Conservation (phyloP, 495 filamentous ascomycete genomes). For the Penicillium subrubescens region DNA sequence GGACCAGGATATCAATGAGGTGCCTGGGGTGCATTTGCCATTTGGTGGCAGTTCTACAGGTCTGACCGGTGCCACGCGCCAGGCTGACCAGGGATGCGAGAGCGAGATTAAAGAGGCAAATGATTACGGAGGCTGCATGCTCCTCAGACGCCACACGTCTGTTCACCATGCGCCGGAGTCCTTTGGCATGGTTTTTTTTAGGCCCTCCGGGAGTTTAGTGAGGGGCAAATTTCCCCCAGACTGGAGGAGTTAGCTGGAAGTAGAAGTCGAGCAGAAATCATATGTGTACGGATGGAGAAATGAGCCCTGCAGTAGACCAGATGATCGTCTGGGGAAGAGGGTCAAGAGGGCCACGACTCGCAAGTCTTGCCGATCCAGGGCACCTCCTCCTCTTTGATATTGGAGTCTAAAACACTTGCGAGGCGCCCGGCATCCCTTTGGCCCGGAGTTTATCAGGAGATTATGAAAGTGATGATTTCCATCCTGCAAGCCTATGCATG, state of each 20-base stretch:
- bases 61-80: slow-evolving; percentile 24
- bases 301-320: slow-evolving; percentile 20
- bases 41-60: slow-evolving; percentile 6
- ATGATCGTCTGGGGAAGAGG: slow-evolving; percentile 20
- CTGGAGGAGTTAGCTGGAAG: slow-evolving; percentile 4
- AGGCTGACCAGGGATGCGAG: slow-evolving; percentile 16
- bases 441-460: neutral
- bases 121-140: slow-evolving; percentile 17
- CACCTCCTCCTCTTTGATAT: neutral
- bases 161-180: neutral
- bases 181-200: neutral
- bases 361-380: neutral
- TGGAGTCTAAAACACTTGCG: neutral
- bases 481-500: slow-evolving; percentile 1
- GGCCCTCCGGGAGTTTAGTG: slow-evolving; percentile 12
- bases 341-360: neutral
- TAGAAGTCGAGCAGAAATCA: neutral
- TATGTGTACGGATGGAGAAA: slow-evolving; percentile 2
- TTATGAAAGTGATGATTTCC: neutral
- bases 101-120: slow-evolving; percentile 16
- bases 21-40: slow-evolving; percentile 3
- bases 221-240: slow-evolving; percentile 19
- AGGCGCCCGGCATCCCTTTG: neutral
- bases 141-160: slow-evolving; percentile 19
- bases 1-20: slow-evolving; percentile 6